phyloP scores from a whole-genome alignment of 202 grass and related monocot species.

The Setaria italica region DNA sequence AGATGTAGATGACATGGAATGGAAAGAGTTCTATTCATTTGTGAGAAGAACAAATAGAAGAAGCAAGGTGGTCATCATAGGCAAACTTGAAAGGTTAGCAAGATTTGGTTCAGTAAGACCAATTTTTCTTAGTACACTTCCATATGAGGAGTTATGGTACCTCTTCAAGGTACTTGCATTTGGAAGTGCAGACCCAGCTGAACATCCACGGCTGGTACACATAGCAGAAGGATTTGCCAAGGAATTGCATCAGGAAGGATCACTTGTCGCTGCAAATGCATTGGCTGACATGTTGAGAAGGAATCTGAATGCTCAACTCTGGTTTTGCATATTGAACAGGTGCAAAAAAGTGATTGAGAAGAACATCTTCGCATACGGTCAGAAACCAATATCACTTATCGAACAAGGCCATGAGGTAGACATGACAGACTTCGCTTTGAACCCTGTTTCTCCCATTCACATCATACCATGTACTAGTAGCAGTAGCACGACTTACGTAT shows the following conservation, averaged over 20 bases:
- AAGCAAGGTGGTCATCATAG: not conserved
- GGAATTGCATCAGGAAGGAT: not conserved
- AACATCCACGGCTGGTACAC: not conserved
- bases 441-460: not conserved
- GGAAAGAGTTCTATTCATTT: not conserved
- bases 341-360: not conserved
- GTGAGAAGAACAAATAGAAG: not conserved
- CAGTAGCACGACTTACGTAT: not conserved
- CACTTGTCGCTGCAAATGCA: constrained; percentile 6
- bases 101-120: not conserved
- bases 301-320: not conserved
- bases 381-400: not conserved
- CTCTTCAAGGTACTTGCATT: not conserved
- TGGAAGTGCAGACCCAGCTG: not conserved
- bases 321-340: constrained; percentile 25
- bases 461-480: not conserved
- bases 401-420: not conserved
- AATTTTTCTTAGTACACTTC: not conserved
- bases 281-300: not conserved
- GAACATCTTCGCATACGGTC: not conserved
- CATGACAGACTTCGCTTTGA: not conserved
- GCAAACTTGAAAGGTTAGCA: not conserved
- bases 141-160: not conserved
- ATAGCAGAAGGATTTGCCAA: constrained; percentile 3
- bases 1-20: not conserved